Base-by-base conservation (phyloP, 2,329 filamentous ascomycete species). In the Graphium sp. region DNA sequence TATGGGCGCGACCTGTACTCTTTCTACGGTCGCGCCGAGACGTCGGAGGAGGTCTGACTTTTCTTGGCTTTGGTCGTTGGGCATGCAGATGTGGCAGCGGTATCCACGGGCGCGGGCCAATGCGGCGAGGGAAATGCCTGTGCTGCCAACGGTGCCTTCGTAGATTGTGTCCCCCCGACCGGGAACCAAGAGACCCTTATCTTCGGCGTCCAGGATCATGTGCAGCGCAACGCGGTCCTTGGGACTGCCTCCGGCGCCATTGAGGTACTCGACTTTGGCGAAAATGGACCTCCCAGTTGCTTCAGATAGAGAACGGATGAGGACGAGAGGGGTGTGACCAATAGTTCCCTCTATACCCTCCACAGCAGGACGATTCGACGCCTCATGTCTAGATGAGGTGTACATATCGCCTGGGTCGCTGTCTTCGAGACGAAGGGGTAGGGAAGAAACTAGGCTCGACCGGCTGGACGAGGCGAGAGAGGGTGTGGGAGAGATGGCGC, bases 1-100 rank as follows among this genome's bases (percentile, higher is more conserved):
- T 38, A 98, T 98, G 33, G 85, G 85, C 7, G 85, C 85, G 9
- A 89, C 84, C 5, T 75, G 68, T 3, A 98, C 85, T 31, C 84
- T 71, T 58, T 94, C 85, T 17, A 98, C 87, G n/a, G 71, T 70
- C 23, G 89, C 89, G 41, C 89, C 89, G 8, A 98, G 72, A 47
- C 89, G 87, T 38, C 77, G 66, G 24, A 98, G 71, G 22, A 98
- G 67, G 42, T 87, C 76, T 5, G 79, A 82, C 53, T 98, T 98
- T 51, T 98, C 89, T 32, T 62, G 58, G 32, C 77, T 73, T 58
- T 91, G 79, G 56, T 98, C 89, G 46, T 82, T 74, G 26, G 89
- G 87, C 84, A 98, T 95, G 60, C 83, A 94, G 39, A 98, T 95
- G 52, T 95, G 81, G 18, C 84, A 84, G 38, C 76, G 69, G 56